Conservation (phyloP, 192 early-diverging fungal species). For the Umbelopsis isabellina region DNA sequence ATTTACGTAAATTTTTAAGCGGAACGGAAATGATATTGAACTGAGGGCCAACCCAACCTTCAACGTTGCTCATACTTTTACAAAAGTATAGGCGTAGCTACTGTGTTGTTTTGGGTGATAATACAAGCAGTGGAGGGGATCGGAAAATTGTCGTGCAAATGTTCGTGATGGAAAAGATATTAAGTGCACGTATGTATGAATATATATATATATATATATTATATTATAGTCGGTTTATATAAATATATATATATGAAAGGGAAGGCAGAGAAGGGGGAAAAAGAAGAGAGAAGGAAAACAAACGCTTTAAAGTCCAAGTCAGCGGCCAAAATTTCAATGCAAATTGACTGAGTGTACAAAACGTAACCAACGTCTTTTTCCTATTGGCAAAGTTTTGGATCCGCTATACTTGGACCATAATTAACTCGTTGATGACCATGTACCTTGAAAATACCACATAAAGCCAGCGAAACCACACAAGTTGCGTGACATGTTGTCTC, state of each 20-base stretch:
- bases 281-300: slow-evolving; percentile 7
- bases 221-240: background rate
- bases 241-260: background rate
- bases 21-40: background rate
- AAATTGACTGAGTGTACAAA: slow-evolving; percentile 22
- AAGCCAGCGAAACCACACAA: slow-evolving; percentile 92
- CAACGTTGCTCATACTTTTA: too few species aligned
- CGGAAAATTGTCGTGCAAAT: too few species aligned
- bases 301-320: background rate
- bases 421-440: slow-evolving; percentile 83
- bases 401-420: slow-evolving; percentile 9
- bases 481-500: slow-evolving; percentile 80
- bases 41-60: too few species aligned
- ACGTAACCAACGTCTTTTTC: slow-evolving; percentile 13
- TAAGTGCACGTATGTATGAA: background rate
- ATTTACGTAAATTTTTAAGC: background rate
- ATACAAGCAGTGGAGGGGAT: too few species aligned
- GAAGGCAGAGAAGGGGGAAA: slow-evolving; percentile 3
- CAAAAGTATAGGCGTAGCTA: too few species aligned
- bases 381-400: slow-evolving; percentile 24
- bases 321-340: slow-evolving; percentile 23
- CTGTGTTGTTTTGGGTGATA: too few species aligned
- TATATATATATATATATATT: slow-evolving; percentile 7
- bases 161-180: too few species aligned
- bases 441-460: slow-evolving; percentile 88